Evolutionary conservation across 225 moss, liverwort and hornwort genomes (phyloP).

Genomic region (Sphagnum tenellum): DNA sequence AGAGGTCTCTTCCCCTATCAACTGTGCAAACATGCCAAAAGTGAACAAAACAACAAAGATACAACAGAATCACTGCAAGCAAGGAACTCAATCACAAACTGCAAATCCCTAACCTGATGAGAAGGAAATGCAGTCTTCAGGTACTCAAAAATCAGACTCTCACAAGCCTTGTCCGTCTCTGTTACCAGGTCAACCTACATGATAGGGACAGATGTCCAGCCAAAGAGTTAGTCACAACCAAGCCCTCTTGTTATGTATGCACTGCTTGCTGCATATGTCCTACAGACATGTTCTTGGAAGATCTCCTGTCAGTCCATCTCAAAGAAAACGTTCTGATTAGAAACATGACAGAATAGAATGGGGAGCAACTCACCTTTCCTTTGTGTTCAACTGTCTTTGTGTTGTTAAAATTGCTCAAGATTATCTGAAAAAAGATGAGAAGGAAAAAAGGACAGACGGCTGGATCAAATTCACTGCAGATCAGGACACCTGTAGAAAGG

Average conservation of each 20-base stretch:
- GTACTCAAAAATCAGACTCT: constrained; percentile 64
- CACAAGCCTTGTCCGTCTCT: constrained; percentile 85
- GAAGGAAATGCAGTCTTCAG: constrained; percentile 55
- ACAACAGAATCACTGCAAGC: no score
- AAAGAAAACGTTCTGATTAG: neutral
- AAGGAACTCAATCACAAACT: no score
- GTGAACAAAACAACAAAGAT: no score
- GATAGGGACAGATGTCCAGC: neutral
- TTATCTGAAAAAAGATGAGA: constrained; percentile 30
- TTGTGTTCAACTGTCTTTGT: constrained; percentile 75
- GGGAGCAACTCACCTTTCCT: constrained; percentile 49
- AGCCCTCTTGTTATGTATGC: neutral
- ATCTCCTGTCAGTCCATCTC: neutral
- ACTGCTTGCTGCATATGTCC: no score
- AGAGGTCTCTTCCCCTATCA: constrained; percentile 77
- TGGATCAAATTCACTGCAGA: neutral
- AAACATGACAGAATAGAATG: neutral
- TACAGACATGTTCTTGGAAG: neutral
- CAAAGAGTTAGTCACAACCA: neutral
- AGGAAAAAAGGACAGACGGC: neutral
- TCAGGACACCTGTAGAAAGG: neutral
- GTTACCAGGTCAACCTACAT: constrained; percentile 83
- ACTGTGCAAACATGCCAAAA: constrained; percentile 22
- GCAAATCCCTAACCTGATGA: constrained; percentile 43
- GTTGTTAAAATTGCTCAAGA: constrained; percentile 41